Evolutionary conservation across 225 moss, liverwort and hornwort genomes (phyloP).

Genomic region (Pleurozium schreberi): DNA sequence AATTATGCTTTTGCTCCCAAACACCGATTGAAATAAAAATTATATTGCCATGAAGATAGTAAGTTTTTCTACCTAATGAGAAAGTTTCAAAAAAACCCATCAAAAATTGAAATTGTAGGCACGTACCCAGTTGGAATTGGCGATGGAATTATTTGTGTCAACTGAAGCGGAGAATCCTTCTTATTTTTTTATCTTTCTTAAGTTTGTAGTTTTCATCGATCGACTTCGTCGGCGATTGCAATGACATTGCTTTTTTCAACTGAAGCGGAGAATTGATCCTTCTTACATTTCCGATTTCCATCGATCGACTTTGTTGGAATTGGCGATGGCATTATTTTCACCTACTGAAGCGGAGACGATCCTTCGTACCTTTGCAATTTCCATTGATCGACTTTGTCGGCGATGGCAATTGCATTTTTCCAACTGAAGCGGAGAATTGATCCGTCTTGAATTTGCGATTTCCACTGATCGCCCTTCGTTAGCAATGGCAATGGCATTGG

Average conservation of each 20-base stretch:
- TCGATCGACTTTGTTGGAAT: neutral
- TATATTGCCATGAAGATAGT: too few relatives aligned
- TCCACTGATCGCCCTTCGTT: neutral
- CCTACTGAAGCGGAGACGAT: neutral
- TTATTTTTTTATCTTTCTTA: neutral
- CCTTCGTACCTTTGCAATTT: neutral
- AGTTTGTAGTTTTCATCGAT: neutral
- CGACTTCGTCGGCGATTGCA: neutral
- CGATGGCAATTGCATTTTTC: neutral
- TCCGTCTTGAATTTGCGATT: neutral
- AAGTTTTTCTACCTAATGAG: too few relatives aligned
- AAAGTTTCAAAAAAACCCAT: too few relatives aligned
- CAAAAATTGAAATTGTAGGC: too few relatives aligned
- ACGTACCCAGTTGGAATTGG: too few relatives aligned
- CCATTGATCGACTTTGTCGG: neutral
- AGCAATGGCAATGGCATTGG: neutral
- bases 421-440: neutral
- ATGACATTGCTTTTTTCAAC: neutral
- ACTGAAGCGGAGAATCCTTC: neutral
- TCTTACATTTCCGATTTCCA: neutral
- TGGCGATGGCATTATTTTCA: neutral
- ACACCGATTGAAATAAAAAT: too few relatives aligned
- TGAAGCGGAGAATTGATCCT: neutral
- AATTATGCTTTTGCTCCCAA: too few relatives aligned
- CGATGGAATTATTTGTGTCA: neutral